Base-by-base conservation (phyloP, 306 rosid genomes). In the Clitoria ternatea region DNA sequence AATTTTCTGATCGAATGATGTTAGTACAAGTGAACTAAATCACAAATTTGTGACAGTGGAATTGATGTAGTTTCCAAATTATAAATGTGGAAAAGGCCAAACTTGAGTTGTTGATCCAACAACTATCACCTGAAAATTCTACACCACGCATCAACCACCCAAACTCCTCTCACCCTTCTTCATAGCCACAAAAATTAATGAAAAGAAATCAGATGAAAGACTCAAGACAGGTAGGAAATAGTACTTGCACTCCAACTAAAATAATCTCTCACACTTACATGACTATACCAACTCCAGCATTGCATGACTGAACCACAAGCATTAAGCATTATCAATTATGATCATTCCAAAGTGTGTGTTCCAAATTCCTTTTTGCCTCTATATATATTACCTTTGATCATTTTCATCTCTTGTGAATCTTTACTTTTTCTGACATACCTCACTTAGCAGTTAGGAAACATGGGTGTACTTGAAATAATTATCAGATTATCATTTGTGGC, bases 381-480 rank as follows among this genome's bases (percentile, higher is more conserved):
- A 74, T 82, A 82, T 63, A 79, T 65, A 64, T 24, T 7, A 47
- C 14, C 48, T 45, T 71, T 48, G n/a, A 35, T 36, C 72, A 61
- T 10, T 50, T 52, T 63, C 56, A 56, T 47, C 61, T 67, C 61
- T 12, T 61, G 72, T 35, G 74, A 45, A 17, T 68, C 67, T 45
- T 55, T 14, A 66, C 44, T 43, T 50, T 33, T 49, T 5, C 40
- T 77, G 2, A 39, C 62, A 66, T 42, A 30, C n/a, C 47, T 22
- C 55, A 50, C 47, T 57, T 37, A 18, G n/a, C 71, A 36, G 29
- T 6, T 32, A 26, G 12, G 39, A 60, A 76, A 77, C 4, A 90
- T 87, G 89, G 78, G 81, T 71, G 76, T 37, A 59, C 52, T 43
- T 61, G 78, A 77, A 79, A 53, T 80, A 63, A 71, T 85, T 29